These are phyloP conservation scores for Sporothrix curviconia DNA, from an alignment of 2,329 filamentous ascomycete genomes.

Conservation along the genomic window DNA sequence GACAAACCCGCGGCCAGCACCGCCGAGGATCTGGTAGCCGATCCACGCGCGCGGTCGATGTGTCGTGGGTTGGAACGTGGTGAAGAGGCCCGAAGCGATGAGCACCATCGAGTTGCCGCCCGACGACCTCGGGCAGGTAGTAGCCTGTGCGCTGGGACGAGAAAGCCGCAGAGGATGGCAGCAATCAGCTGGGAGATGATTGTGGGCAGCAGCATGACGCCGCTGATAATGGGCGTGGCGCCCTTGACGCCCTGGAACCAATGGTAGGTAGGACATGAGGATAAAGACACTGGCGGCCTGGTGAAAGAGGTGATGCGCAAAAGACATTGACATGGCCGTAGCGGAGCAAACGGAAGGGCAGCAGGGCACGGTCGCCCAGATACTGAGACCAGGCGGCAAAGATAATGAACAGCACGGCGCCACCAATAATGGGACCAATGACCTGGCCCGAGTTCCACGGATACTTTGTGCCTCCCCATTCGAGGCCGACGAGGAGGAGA, in stretches of 20 bases:
- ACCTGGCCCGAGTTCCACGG: slow-evolving; percentile 34
- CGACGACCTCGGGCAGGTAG: slow-evolving; percentile 37
- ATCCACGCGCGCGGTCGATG: slow-evolving; percentile 46
- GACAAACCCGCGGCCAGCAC: slow-evolving; percentile 15
- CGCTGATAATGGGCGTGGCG: slow-evolving; percentile 22
- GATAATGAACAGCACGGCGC: slow-evolving; percentile 26
- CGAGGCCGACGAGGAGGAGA: slow-evolving; percentile 38
- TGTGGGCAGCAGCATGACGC: slow-evolving; percentile 18
- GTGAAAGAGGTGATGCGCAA: slow-evolving; percentile 12
- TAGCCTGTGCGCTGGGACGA: slow-evolving; percentile 32
- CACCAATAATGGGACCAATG: slow-evolving; percentile 35
- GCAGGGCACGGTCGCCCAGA: slow-evolving; percentile 22
- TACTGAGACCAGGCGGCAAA: slow-evolving; percentile 35
- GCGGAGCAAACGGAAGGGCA: slow-evolving; percentile 26
- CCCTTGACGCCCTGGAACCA: slow-evolving; percentile 30
- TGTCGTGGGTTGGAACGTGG: slow-evolving; percentile 45
- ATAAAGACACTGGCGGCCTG: slow-evolving; percentile 24
- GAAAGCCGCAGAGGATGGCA: slow-evolving; percentile 6
- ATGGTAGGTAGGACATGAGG: slow-evolving; percentile 26
- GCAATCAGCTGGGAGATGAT: slow-evolving; percentile 15
- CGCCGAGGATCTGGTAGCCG: slow-evolving; percentile 50
- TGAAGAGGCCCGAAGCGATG: slow-evolving; percentile 48
- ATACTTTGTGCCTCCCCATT: slow-evolving; percentile 36
- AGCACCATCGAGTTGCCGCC: slow-evolving; percentile 32
- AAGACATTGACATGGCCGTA: slow-evolving; percentile 30